Base-by-base conservation (phyloP, 352 stramenopile species). In the Thraustochytrium aureum region DNA sequence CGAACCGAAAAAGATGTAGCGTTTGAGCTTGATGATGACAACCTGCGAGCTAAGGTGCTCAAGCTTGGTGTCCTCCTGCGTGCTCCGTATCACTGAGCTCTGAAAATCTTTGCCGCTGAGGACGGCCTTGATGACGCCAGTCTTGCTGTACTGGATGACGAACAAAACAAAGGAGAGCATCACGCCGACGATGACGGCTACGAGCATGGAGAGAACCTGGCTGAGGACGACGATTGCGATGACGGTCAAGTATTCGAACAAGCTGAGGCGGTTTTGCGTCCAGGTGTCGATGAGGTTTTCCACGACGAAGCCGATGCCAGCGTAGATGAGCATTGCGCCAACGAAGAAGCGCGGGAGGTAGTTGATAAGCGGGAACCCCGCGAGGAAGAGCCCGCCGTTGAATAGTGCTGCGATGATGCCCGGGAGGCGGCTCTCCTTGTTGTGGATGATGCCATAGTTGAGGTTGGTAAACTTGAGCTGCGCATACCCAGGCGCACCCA, bases 281-380 rank as follows among this genome's bases (percentile, higher is more conserved):
- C 59, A 62, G 6, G 69, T 79, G 69, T 79, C 69, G 1, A 74
- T 50, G 32, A 79, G 69, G 59, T 79, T 79, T 33, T 79, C 69
- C 0, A 79, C 59, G 41, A 79, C 61, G 35, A 79, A 79, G 41
- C 69, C 69, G 20, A 79, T 41, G 17, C 69, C 69, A 35, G 69
- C 69, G 59, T 79, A 79, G 56, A 79, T 79, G 41, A 79, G 69
- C 7, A 79, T 41, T 14, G 69, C 69, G 20, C 69, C 69, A 7
- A 79, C 54, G 59, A 79, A 79, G 59, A 79, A 79, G 35, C 69
- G 50, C 37, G 69, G 69, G 5, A 79, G 69, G 59, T 79, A 79
- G 69, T 79, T 79, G 69, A 79, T 79, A 47, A 79, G 69, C n/a
- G 69, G 69, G 39, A 79, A 79, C 14, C 69, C 69, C 10, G 69